These are phyloP conservation scores for Fusarium sublunatum DNA, from an alignment of 2,329 filamentous ascomycete species.

Conservation along the genomic window DNA sequence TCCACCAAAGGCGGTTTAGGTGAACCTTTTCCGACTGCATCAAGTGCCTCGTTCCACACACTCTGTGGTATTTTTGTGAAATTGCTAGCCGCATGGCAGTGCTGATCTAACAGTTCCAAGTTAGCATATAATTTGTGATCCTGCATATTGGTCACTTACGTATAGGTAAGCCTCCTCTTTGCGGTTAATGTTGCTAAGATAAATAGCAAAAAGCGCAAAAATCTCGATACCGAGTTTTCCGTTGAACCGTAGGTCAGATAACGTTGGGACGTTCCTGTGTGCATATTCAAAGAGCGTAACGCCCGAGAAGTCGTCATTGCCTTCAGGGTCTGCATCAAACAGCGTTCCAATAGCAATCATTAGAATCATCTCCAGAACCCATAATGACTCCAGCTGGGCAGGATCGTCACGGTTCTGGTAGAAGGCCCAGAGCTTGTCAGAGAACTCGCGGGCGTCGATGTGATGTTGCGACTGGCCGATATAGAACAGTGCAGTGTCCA, in stretches of 20 bases:
- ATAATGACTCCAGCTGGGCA: conserved; percentile 37
- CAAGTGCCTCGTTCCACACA: conserved; percentile 42
- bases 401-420: conserved; percentile 42
- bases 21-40: conserved; percentile 46
- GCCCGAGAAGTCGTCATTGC: conserved; percentile 42
- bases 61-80: conserved; percentile 46
- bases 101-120: conserved; percentile 34
- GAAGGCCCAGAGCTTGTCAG: conserved; percentile 44
- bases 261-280: conserved; percentile 43
- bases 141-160: conserved; percentile 7
- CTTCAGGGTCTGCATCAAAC: conserved; percentile 43
- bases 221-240: conserved; percentile 48
- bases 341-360: conserved; percentile 44
- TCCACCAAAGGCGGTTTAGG: conserved; percentile 47
- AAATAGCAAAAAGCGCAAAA: conserved; percentile 44
- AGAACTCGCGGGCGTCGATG: conserved; percentile 44
- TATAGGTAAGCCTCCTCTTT: conserved; percentile 46
- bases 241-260: conserved; percentile 43
- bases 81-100: conserved; percentile 46
- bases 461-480: conserved; percentile 46
- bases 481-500: conserved; percentile 43
- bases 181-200: conserved; percentile 42
- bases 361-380: conserved; percentile 46
- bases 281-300: conserved; percentile 43
- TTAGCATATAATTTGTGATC: background rate